phyloP scores from a whole-genome alignment of 345 rosid species.

The Rhodomyrtus tomentosa region DNA sequence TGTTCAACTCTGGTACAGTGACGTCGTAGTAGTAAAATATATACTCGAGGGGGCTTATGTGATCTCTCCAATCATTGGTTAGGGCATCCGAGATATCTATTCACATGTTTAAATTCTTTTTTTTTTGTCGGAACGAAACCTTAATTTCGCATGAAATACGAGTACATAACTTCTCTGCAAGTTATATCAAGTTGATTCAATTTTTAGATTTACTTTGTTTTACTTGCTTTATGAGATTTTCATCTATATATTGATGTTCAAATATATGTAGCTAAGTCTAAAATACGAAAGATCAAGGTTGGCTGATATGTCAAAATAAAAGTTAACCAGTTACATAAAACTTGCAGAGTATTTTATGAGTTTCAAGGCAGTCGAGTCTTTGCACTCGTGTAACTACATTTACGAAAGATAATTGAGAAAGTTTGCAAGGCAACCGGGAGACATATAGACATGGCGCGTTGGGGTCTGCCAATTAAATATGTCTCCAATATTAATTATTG shows the following conservation, averaged over 20 bases:
- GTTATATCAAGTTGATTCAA: no score
- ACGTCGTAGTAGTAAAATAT: neutral
- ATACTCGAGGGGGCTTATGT: neutral
- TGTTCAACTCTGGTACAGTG: neutral
- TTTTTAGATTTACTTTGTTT: no score
- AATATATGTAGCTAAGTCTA: neutral
- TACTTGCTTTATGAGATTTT: no score
- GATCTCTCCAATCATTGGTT: neutral
- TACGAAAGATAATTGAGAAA: neutral
- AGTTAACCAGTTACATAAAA: neutral
- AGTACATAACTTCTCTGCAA: no score
- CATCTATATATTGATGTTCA: neutral
- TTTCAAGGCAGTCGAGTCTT: neutral
- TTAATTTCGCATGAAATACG: no score
- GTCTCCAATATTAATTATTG: neutral
- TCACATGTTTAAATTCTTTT: neutral
- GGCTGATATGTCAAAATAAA: neutral
- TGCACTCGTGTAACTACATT: neutral
- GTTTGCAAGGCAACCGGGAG: neutral
- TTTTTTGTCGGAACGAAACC: no score
- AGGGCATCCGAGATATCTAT: accelerated
- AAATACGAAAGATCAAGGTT: no score
- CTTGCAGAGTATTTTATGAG: neutral
- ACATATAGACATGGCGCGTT: neutral
- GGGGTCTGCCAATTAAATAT: neutral